Conservation (phyloP, 2,329 filamentous ascomycete genomes). For the Dactylellina drechsleri region DNA sequence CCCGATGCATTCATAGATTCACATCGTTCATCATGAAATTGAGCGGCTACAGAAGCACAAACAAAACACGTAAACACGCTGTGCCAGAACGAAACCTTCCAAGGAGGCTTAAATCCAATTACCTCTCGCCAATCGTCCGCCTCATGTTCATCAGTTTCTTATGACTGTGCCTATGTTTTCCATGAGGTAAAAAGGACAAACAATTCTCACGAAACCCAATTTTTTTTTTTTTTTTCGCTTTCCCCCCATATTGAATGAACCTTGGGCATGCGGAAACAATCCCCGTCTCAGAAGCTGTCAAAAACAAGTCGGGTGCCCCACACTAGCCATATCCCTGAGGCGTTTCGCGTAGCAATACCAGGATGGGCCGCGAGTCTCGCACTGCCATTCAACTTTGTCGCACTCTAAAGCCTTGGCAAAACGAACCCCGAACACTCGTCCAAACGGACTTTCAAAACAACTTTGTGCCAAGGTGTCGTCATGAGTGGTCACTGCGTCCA, state of each 20-base stretch:
- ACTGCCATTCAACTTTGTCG: constrained; percentile 28
- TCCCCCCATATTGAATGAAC: constrained; percentile 27
- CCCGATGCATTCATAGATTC: not conserved
- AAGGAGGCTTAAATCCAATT: too few species aligned
- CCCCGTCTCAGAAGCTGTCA: constrained; percentile 51
- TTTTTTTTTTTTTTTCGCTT: not conserved
- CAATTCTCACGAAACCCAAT: too few species aligned
- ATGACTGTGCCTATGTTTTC: not conserved
- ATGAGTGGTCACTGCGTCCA: constrained; percentile 14
- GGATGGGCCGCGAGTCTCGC: constrained; percentile 4
- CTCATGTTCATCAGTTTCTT: not conserved
- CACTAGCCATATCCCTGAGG: constrained; percentile 26
- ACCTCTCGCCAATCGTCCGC: too few species aligned
- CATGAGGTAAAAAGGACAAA: too few species aligned
- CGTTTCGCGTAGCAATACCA: constrained; percentile 53
- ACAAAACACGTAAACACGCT: not conserved
- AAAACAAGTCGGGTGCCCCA: constrained; percentile 21
- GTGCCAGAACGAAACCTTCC: too few species aligned
- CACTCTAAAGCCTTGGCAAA: constrained; percentile 22
- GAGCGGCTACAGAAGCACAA: constrained; percentile 35
- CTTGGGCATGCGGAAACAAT: constrained; percentile 41
- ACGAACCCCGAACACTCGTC: constrained; percentile 16
- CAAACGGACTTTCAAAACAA: constrained; percentile 1
- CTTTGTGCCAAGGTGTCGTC: constrained; percentile 31
- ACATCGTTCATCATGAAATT: too few species aligned